These are phyloP conservation scores for Penicillium tannophilum DNA, from an alignment of 495 filamentous ascomycete species.

Conservation along the genomic window DNA sequence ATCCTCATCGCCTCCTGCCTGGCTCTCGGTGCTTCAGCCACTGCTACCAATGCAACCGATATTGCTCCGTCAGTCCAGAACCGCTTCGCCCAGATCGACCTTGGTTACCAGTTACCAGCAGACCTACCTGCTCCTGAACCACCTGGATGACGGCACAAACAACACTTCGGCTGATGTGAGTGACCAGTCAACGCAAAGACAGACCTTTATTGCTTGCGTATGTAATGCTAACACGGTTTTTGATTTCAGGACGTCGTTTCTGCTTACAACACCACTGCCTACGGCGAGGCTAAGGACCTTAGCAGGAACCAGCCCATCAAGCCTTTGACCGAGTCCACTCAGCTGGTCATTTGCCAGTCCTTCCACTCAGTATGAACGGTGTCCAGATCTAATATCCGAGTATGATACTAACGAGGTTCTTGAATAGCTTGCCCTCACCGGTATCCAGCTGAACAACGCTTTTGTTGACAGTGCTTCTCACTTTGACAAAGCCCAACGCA, in stretches of 20 bases:
- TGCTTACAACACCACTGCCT: slow-evolving; percentile 9
- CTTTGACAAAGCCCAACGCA: slow-evolving; percentile 15
- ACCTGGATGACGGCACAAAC: slow-evolving; percentile 4
- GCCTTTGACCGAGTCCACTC: slow-evolving; percentile 7
- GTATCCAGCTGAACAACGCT: slow-evolving; percentile 12
- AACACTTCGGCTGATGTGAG: background rate
- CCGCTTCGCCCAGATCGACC: slow-evolving; percentile 15
- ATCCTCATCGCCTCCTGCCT: slow-evolving; percentile 12
- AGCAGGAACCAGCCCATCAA: slow-evolving; percentile 11
- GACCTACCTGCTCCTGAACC: slow-evolving; percentile 10
- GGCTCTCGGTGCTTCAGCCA: slow-evolving; percentile 8
- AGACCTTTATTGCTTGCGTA: too few species aligned
- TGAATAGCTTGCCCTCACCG: slow-evolving; percentile 8
- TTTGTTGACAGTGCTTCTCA: slow-evolving; percentile 9
- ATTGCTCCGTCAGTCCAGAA: slow-evolving; percentile 15
- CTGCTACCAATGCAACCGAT: slow-evolving; percentile 13
- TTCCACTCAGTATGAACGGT: slow-evolving; percentile 14
- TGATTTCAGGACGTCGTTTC: slow-evolving; percentile 6
- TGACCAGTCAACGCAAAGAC: background rate
- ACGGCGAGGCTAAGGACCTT: slow-evolving; percentile 6
- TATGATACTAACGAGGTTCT: background rate
- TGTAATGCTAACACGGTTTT: background rate
- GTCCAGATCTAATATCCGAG: background rate
- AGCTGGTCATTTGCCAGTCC: slow-evolving; percentile 18
- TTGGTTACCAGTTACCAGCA: slow-evolving; percentile 18